Evolutionary conservation across 2,329 filamentous ascomycete species (phyloP).

Genomic region (Paracamarosporium sp.): DNA sequence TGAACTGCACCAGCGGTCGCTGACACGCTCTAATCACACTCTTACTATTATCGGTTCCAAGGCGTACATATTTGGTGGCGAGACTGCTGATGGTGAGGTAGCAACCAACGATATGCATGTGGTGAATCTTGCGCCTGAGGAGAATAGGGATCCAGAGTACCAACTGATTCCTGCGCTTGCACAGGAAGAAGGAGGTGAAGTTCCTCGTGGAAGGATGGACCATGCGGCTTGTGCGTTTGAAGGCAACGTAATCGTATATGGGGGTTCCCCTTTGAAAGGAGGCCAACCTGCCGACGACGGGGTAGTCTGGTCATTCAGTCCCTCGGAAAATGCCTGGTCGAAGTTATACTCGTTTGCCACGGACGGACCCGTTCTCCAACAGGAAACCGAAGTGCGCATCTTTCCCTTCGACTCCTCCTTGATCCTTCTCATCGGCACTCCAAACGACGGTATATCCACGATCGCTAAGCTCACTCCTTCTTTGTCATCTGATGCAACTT

Average conservation of each 20-base stretch:
- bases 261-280: slow-evolving; percentile 40
- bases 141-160: slow-evolving; percentile 46
- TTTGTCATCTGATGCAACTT: slow-evolving; percentile 24
- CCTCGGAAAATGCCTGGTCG: slow-evolving; percentile 34
- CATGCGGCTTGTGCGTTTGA: slow-evolving; percentile 51
- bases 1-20: slow-evolving; percentile 38
- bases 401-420: slow-evolving; percentile 10
- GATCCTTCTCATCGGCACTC: slow-evolving; percentile 35
- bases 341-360: slow-evolving; percentile 13
- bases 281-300: slow-evolving; percentile 43
- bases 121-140: slow-evolving; percentile 42
- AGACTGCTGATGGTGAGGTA: slow-evolving; percentile 41
- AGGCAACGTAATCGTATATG: slow-evolving; percentile 48
- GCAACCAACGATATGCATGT: slow-evolving; percentile 53
- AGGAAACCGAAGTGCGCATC: slow-evolving; percentile 6
- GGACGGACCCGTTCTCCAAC: slow-evolving; percentile 8
- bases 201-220: slow-evolving; percentile 44
- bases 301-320: slow-evolving; percentile 51
- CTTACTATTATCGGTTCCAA: slow-evolving; percentile 50
- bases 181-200: slow-evolving; percentile 27
- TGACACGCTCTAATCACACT: slow-evolving; percentile 47
- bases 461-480: slow-evolving; percentile 36
- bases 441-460: slow-evolving; percentile 24
- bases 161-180: slow-evolving; percentile 50
- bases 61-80: slow-evolving; percentile 55